Evolutionary conservation across 2,329 filamentous ascomycete species (phyloP).

Genomic region (Laburnicola sp.): DNA sequence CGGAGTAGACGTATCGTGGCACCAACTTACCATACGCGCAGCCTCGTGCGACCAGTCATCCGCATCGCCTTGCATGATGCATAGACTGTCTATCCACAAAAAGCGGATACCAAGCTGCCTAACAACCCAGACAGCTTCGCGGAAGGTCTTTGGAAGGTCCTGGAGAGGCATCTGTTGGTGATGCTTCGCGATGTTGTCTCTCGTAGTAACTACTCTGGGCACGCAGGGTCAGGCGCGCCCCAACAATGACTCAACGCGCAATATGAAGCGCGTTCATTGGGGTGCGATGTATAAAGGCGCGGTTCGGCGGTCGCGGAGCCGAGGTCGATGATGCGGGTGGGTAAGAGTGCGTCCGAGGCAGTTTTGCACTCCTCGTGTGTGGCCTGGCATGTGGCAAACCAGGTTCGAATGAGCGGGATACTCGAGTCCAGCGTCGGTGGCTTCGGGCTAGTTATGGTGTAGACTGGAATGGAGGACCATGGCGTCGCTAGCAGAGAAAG

Average conservation of each 20-base stretch:
- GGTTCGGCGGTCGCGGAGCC: too few species aligned
- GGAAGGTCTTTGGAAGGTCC: constrained; percentile 8
- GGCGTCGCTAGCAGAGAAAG: too few species aligned
- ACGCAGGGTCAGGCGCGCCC: not conserved
- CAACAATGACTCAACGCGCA: constrained; percentile 8
- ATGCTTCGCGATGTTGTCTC: not conserved
- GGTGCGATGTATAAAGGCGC: not conserved
- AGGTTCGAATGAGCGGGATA: too few species aligned
- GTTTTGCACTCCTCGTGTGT: too few species aligned
- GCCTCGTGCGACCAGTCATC: constrained; percentile 8
- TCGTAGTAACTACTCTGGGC: not conserved
- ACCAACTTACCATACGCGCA: constrained; percentile 6
- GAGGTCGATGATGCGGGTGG: too few species aligned
- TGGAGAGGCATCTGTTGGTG: not conserved
- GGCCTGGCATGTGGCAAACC: too few species aligned
- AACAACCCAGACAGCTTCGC: constrained; percentile 6
- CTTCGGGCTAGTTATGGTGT: too few species aligned
- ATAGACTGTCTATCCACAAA: constrained; percentile 18
- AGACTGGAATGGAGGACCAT: too few species aligned
- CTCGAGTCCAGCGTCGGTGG: too few species aligned
- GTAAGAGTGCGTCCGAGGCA: too few species aligned
- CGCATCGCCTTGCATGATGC: constrained; percentile 10
- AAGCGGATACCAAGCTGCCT: constrained; percentile 4
- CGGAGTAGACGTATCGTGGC: too few species aligned
- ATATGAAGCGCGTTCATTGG: not conserved